Percentiles rank a stretch among this genome's conserved stretches.
Conservation (phyloP, 305 asterid species). For the Caryopteris hybrid region DNA sequence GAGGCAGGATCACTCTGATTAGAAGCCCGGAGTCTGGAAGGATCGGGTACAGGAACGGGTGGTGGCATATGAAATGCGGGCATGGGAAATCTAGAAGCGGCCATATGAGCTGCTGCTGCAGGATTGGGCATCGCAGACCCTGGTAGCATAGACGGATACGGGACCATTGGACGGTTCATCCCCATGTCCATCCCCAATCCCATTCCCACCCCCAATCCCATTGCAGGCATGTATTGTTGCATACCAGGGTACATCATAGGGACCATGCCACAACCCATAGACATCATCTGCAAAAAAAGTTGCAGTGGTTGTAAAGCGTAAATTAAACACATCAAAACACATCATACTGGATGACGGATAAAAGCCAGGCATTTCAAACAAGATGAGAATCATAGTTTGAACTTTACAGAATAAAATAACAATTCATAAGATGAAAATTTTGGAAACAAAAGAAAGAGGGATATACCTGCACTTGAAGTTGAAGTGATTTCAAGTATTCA, state of each 20-base stretch:
- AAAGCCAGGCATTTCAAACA: neutral
- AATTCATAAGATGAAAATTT: neutral
- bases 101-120: constrained; percentile 48
- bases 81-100: constrained; percentile 48
- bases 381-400: neutral
- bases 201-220: constrained; percentile 70
- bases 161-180: constrained; percentile 64
- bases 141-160: constrained; percentile 51
- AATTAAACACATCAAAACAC: neutral
- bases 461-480: constrained; percentile 77
- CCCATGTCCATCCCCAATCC: constrained; percentile 66
- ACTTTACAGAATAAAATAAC: neutral
- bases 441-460: too few species aligned
- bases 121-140: constrained; percentile 49
- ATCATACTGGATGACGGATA: neutral
- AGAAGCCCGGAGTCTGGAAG: constrained; percentile 42
- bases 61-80: constrained; percentile 50
- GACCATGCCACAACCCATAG: constrained; percentile 86
- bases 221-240: constrained; percentile 80
- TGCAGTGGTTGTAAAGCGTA: neutral
- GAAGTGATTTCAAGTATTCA: constrained; percentile 77
- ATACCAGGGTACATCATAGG: constrained; percentile 88
- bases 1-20: constrained; percentile 32
- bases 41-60: constrained; percentile 36
- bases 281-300: constrained; percentile 49